Evolutionary conservation across 257 asterid genomes (phyloP).

Genomic region (Capsicum baccatum): DNA sequence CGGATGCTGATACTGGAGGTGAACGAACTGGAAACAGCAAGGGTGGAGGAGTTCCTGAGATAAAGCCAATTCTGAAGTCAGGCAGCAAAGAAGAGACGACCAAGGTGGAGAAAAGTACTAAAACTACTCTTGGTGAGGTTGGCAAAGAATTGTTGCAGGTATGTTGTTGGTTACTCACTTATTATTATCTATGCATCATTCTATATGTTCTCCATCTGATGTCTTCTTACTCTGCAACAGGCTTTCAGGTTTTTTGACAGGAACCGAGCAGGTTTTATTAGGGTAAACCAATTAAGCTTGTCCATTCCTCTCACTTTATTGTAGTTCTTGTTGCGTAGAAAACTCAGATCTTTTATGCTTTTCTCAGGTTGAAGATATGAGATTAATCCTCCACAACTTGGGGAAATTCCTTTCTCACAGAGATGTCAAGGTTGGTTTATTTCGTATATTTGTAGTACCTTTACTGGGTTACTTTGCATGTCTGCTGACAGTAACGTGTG

Average conservation of each 20-base stretch:
- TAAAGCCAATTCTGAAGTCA: too few species aligned
- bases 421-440: slow-evolving; percentile 78
- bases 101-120: too few species aligned
- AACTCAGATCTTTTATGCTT: background rate
- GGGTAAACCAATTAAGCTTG: slow-evolving; percentile 51
- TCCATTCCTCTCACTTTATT: background rate
- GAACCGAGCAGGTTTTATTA: slow-evolving; percentile 79
- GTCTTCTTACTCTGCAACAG: slow-evolving; percentile 46
- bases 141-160: slow-evolving; percentile 84
- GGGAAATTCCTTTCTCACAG: slow-evolving; percentile 83
- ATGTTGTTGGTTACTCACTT: slow-evolving; percentile 33
- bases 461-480: slow-evolving; percentile 2
- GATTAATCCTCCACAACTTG: slow-evolving; percentile 80
- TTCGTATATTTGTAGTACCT: background rate
- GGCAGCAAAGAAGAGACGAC: too few species aligned
- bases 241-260: slow-evolving; percentile 98
- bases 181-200: background rate
- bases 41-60: too few species aligned
- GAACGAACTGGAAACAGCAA: too few species aligned
- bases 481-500: background rate
- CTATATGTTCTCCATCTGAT: slow-evolving; percentile 22
- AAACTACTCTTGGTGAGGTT: background rate
- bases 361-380: slow-evolving; percentile 89
- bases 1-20: slow-evolving; percentile 39
- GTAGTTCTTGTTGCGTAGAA: background rate